phyloP scores from a whole-genome alignment of 2,329 filamentous ascomycete species.

The Orbilia brochopaga region DNA sequence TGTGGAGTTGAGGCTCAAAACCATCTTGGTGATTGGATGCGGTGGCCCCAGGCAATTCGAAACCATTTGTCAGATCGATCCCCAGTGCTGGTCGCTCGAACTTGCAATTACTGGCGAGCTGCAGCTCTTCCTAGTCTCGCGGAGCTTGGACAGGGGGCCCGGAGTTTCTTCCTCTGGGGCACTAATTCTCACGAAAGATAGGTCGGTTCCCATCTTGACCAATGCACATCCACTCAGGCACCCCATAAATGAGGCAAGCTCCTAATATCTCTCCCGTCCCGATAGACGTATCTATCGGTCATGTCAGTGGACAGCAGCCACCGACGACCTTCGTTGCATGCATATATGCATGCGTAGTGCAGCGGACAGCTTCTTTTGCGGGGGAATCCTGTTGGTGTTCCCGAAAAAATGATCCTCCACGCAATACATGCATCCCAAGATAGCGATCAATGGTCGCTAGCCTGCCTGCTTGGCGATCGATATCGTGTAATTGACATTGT shows the following conservation, averaged over 20 bases:
- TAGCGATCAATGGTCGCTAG: not conserved
- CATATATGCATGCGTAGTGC: not conserved
- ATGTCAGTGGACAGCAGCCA: no score
- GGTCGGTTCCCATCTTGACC: conserved; percentile 9
- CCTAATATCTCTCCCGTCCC: not conserved
- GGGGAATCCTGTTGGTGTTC: conserved; percentile 18
- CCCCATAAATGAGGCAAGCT: conserved; percentile 44
- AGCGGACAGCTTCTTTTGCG: not conserved
- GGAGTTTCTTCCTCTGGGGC: not conserved
- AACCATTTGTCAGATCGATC: conserved; percentile 31
- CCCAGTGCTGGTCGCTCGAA: conserved; percentile 10
- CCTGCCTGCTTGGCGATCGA: no score
- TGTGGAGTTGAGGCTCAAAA: conserved; percentile 26
- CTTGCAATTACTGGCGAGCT: conserved; percentile 9
- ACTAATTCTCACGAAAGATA: conserved; percentile 17
- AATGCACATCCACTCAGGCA: conserved; percentile 24
- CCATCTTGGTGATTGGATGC: not conserved
- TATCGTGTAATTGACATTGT: no score
- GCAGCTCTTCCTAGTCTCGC: conserved; percentile 4
- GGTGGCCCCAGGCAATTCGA: not conserved
- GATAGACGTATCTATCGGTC: conserved; percentile 11
- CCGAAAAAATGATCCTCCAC: not conserved
- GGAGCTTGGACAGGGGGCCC: conserved; percentile 22
- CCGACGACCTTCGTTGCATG: no score
- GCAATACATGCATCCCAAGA: no score